Evolutionary conservation across 176 grass and related monocot species (phyloP), one percentile per base, ranked within the genome.

Genomic region (Triticum urartu): DNA sequence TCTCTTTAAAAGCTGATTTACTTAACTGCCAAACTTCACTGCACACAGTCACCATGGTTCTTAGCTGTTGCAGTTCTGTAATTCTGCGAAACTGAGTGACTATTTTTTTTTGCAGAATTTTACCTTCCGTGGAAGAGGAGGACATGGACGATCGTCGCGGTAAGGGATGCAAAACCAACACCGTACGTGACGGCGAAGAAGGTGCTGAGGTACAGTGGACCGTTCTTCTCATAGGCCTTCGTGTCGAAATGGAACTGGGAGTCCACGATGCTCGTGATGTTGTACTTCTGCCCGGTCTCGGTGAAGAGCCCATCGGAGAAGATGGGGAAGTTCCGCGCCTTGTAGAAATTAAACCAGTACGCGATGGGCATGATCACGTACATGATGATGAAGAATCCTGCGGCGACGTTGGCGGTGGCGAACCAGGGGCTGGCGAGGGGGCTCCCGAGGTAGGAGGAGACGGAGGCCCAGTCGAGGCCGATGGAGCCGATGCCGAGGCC

Each of bases 401-500:
- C 95, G 3, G 88, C 95, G 22, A 98, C 40, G 45, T 98, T 98
- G 9, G 91, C 95, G 17, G 93, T 98, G 68, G 93, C 95, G 1
- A 98, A 98, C 95, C 95, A 95, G 40, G 96, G 96, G 86, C 96
- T 98, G 64, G 95, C 95, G 15, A 98, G 95, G 6, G 95, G 95
- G 64, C 95, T 98, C 11, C 91, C 91, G 5, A 98, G 84, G 85
- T 98, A 98, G 10, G 93, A 88, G 80, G 93, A 98, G 58, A 95
- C 60, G 3, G 81, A 82, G 4, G 93, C 91, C 95, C 95, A 98
- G 89, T 98, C 95, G 2, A 98, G 90, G 1, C 95, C 91, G 2
- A 95, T 79, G 5, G 93, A 93, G 4, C 93, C 93, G 10, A 98
- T 75, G 12, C 96, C 93, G 0, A 98, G 93, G 24, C 95, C 95